Percentiles rank a stretch among this genome's conserved stretches.
Conservation (phyloP, 2,329 filamentous ascomycete species). For the Aspergillus sp. region DNA sequence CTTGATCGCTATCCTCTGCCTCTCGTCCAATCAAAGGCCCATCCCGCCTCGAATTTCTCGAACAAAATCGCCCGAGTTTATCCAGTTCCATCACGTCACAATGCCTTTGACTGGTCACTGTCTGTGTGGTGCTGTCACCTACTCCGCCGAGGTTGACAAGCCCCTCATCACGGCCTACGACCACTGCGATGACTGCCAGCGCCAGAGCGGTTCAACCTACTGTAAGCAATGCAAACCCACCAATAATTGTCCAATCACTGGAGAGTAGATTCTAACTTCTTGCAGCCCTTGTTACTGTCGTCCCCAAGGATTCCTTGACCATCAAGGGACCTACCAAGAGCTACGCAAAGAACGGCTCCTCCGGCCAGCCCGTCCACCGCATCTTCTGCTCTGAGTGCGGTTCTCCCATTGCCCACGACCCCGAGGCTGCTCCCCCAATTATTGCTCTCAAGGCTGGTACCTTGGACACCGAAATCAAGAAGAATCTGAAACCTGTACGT, state of each 20-base stretch:
- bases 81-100: constrained; percentile 27
- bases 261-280: neutral
- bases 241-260: neutral
- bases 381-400: constrained; percentile 70
- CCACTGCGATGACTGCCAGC: constrained; percentile 72
- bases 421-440: constrained; percentile 67
- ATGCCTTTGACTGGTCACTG: constrained; percentile 71
- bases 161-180: constrained; percentile 59
- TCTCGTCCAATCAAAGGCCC: constrained; percentile 49
- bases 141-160: constrained; percentile 54
- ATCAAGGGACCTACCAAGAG: constrained; percentile 66
- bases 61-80: neutral
- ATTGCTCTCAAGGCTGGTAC: constrained; percentile 69
- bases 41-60: neutral
- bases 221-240: constrained; percentile 32
- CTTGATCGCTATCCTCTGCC: constrained; percentile 20
- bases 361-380: constrained; percentile 64
- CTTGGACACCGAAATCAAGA: constrained; percentile 64
- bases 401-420: constrained; percentile 69
- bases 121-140: constrained; percentile 70
- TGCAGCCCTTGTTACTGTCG: constrained; percentile 62
- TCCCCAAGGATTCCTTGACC: constrained; percentile 65
- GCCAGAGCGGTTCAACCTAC: constrained; percentile 68
- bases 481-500: constrained; percentile 60
- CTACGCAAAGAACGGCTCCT: constrained; percentile 59